Conservation (phyloP, 2,329 filamentous ascomycete genomes). For the Botrytis elliptica region DNA sequence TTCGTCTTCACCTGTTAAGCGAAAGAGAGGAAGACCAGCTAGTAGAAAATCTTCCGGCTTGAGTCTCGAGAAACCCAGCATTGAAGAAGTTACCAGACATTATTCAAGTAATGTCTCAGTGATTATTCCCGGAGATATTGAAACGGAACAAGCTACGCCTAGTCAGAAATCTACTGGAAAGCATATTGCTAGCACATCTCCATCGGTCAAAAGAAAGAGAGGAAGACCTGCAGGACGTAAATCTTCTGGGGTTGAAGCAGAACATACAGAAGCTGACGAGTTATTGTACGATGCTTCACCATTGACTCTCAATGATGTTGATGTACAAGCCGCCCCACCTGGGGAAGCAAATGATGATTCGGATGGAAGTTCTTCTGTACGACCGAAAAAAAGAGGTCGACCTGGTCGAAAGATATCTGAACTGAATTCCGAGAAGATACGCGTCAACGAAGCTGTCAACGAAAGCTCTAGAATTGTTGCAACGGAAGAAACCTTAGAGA, state of each 20-base stretch:
- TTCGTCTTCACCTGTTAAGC: slow-evolving; percentile 4
- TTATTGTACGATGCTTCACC: not conserved
- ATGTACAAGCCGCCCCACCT: not conserved
- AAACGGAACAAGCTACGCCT: not conserved
- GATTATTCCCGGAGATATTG: too few relatives aligned
- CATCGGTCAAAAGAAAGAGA: slow-evolving; percentile 3
- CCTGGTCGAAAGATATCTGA: not conserved
- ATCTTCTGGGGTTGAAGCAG: not conserved
- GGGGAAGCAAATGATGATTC: not conserved
- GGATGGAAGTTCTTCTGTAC: not conserved
- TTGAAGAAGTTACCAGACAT: not conserved
- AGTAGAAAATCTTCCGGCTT: not conserved
- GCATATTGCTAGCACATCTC: not conserved
- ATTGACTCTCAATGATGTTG: not conserved
- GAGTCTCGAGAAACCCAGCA: not conserved
- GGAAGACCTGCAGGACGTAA: not conserved
- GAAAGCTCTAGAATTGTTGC: too few relatives aligned
- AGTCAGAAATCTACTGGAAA: not conserved
- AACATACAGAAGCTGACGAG: not conserved
- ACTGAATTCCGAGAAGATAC: not conserved
- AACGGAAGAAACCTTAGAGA: not conserved
- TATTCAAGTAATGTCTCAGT: not conserved
- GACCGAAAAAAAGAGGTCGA: slow-evolving; percentile 9
- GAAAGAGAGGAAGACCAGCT: not conserved
- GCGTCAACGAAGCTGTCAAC: not conserved